These are phyloP conservation scores for Plasmodium relictum DNA, from an alignment of 169 alveolate genomes.

Conservation along the genomic window DNA sequence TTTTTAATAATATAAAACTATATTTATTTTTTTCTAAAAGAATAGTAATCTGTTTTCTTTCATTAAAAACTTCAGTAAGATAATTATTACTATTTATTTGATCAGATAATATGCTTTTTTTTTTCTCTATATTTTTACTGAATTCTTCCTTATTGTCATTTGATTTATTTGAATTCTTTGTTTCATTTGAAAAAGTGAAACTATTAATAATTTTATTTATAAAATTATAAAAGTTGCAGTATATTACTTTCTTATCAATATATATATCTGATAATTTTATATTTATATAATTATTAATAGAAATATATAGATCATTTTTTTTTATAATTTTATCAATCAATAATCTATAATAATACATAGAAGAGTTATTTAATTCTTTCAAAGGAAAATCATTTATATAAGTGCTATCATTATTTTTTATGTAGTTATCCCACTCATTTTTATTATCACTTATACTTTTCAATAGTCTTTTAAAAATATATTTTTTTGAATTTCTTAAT, in stretches of 20 bases:
- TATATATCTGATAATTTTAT: constrained; percentile 7
- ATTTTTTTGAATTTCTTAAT: background rate
- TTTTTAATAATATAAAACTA: constrained; percentile 21
- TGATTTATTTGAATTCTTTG: background rate
- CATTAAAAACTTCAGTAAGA: constrained; percentile 5
- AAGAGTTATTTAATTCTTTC: constrained; percentile 25
- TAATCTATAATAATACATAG: constrained; percentile 26
- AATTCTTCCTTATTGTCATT: background rate
- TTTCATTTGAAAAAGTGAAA: background rate
- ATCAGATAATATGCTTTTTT: background rate
- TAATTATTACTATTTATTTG: constrained; percentile 8
- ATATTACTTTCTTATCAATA: background rate
- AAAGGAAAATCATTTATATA: constrained; percentile 9
- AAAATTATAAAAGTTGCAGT: constrained; percentile 27
- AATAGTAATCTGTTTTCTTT: constrained; percentile 1
- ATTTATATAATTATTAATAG: constrained; percentile 15
- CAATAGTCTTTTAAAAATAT: constrained; percentile 15
- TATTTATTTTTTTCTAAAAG: constrained; percentile 25
- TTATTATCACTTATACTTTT: constrained; percentile 12
- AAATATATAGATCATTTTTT: background rate
- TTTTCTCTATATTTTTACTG: background rate
- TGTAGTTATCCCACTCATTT: constrained; percentile 16
- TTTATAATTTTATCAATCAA: constrained; percentile 23
- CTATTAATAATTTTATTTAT: background rate
- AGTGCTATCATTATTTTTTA: constrained; percentile 3